Evolutionary conservation across 306 rosid genomes (phyloP).

Genomic region (Fragaria iinumae): DNA sequence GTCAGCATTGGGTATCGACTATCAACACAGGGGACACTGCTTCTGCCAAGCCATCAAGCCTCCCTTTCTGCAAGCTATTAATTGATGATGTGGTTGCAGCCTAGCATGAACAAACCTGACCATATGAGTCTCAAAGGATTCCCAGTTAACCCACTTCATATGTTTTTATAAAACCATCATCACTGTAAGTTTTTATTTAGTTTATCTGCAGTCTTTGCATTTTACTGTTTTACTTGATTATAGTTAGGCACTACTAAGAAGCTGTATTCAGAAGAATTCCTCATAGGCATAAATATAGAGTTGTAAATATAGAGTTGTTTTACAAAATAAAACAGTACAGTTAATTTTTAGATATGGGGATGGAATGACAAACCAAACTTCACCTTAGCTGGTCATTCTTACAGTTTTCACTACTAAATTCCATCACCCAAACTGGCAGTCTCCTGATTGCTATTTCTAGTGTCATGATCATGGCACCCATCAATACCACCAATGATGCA

Average conservation of each 20-base stretch:
- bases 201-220: background rate
- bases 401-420: background rate
- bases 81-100: too few species aligned
- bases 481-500: background rate
- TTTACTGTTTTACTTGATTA: conserved; percentile 6
- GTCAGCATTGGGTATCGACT: too few species aligned
- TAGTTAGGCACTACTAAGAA: background rate
- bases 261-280: background rate
- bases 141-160: conserved; percentile 7
- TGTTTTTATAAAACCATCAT: conserved; percentile 13
- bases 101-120: too few species aligned
- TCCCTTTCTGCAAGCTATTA: too few species aligned
- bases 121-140: too few species aligned
- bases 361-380: background rate
- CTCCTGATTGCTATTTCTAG: background rate
- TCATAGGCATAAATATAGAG: background rate
- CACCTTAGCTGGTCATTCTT: background rate
- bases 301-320: background rate
- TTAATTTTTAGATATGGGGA: background rate
- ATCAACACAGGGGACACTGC: too few species aligned
- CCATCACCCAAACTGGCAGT: background rate
- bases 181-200: background rate
- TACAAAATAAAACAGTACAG: background rate
- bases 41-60: too few species aligned
- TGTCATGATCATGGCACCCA: background rate